phyloP scores from a whole-genome alignment of 1,139 yeast genomes.

The Entelexis sorbosivorans region DNA sequence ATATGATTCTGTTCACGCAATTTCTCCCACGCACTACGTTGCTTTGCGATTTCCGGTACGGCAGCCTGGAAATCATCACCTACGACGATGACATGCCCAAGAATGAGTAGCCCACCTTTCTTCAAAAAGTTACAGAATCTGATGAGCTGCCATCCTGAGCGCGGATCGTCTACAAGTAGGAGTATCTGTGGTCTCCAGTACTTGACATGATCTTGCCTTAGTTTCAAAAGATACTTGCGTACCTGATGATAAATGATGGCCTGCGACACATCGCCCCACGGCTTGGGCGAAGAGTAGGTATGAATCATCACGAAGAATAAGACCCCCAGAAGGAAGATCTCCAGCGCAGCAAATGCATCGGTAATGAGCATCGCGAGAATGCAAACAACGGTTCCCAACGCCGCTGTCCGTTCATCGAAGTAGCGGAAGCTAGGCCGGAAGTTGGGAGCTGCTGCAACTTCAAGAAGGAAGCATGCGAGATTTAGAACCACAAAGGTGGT shows the following conservation, averaged over 20 bases:
- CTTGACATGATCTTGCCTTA: conserved; percentile 84
- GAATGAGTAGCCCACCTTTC: conserved; percentile 82
- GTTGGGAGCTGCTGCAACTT: conserved; percentile 88
- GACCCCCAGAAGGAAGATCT: conserved; percentile 55
- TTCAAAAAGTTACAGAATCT: conserved; percentile 90
- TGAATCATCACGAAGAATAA: conserved; percentile 68
- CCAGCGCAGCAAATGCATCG: conserved; percentile 77
- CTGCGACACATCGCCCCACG: conserved; percentile 97
- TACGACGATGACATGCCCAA: conserved; percentile 79
- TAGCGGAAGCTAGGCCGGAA: conserved; percentile 88
- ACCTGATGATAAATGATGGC: conserved; percentile 90
- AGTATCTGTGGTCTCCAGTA: conserved; percentile 96
- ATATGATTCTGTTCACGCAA: conserved; percentile 65
- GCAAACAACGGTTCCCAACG: conserved; percentile 58
- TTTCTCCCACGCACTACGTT: conserved; percentile 71
- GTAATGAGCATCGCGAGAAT: conserved; percentile 84
- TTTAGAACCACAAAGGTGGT: conserved; percentile 93
- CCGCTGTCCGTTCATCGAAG: conserved; percentile 73
- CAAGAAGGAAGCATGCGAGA: conserved; percentile 78
- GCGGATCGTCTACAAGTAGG: conserved; percentile 76
- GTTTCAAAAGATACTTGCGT: conserved; percentile 68
- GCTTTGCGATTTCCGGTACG: conserved; percentile 47
- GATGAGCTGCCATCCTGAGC: conserved; percentile 82
- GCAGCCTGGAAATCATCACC: conserved; percentile 41
- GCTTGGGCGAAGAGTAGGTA: conserved; percentile 83